Base-by-base conservation (phyloP, 441 rosid genomes). In the Populus tomentosa region DNA sequence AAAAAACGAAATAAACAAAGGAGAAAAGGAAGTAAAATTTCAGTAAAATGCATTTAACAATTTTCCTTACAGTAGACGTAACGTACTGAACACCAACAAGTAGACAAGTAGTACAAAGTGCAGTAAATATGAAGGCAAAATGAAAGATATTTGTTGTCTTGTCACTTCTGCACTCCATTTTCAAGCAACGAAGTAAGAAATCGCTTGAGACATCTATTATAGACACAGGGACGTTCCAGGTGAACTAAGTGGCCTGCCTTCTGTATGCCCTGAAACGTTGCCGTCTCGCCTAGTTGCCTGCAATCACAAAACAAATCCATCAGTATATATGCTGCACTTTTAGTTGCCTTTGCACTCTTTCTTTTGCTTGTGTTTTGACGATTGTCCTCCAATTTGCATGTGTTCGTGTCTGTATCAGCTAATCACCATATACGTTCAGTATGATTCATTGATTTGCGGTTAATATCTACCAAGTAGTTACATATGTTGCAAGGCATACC, bases 201-300 rank as follows among this genome's bases (percentile, higher is more conserved):
- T 73, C 79, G 84, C 80, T 90, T 90, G 77, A 95, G 91, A 72
- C 83, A 78, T 70, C 91, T 83, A 72, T 87, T 92, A 80, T 89
- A 90, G 62, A 86, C 91, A 33, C 95, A 91, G 38, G 98, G 97
- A 68, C 99, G 82, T 87, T 95, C 97, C 73, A 95, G 85, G 77
- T 92, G 97, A 80, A 84, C 90, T 82, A 93, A 78, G 82, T 93
- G 99, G 20, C 96, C 98, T 72, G 90, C 96, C 53, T 89, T 89
- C 81, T 83, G 79, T 75, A 95, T 93, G 77, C 86, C 83, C 69
- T 90, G 81, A 73, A 75, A 75, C 81, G 84, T 89, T 72, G 93
- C 86, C 18, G 86, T 88, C 63, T 88, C 91, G 5, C 98, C 97
- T 69, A 95, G 76, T 84, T 91, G 92, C 87, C 97, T 95, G 86